phyloP scores from a whole-genome alignment of 371 early-diverging fungal species.

The Mucor circinelloides region DNA sequence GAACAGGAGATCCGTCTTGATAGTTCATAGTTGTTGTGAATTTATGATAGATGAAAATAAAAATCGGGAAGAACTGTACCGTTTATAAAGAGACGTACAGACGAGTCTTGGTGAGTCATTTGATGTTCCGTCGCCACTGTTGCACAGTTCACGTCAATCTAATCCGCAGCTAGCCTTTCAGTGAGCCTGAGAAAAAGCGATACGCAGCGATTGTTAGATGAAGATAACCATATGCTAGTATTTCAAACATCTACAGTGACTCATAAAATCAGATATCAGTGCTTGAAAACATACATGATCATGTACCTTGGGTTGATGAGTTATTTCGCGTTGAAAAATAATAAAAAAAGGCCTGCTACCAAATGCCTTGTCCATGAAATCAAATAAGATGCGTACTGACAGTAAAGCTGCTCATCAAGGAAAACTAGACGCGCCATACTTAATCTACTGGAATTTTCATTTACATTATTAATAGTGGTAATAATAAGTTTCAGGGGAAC shows the following conservation, averaged over 20 bases:
- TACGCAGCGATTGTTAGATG: neutral
- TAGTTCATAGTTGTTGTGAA: neutral
- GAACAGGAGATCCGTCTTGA: neutral
- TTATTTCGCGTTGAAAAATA: too few species aligned
- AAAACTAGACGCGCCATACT: too few species aligned
- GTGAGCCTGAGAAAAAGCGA: neutral
- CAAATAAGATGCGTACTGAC: too few species aligned
- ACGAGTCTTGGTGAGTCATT: neutral
- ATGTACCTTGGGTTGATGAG: neutral
- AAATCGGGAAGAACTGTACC: neutral
- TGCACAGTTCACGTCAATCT: neutral
- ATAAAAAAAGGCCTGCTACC: too few species aligned
- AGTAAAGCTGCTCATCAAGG: too few species aligned
- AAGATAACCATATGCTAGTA: too few species aligned
- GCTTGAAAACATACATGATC: neutral
- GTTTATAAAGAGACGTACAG: neutral
- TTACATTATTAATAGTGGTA: neutral
- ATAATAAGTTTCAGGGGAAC: slow-evolving; percentile 19
- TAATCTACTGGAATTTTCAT: neutral
- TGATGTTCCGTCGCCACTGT: neutral
- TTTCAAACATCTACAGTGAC: too few species aligned
- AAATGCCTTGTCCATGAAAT: too few species aligned
- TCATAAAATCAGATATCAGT: neutral
- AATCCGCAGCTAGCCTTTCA: neutral
- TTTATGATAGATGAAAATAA: neutral